Evolutionary conservation across 257 asterid genomes (phyloP), one percentile per base, ranked within the genome.

Genomic region (Solanum chaucha): DNA sequence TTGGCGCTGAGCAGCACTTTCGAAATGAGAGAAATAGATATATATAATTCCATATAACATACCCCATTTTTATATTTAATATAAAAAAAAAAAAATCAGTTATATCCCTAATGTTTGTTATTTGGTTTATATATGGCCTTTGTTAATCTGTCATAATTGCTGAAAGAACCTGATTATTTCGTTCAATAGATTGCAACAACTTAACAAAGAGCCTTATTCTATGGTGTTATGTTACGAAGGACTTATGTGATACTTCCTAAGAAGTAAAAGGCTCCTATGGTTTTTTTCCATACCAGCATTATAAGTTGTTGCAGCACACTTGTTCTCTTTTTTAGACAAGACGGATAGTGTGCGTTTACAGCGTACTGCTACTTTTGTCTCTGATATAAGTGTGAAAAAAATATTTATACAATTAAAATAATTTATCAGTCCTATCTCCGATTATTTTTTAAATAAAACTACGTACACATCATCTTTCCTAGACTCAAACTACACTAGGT

Each of bases 391-490:
- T 58, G 65, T 58, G 65, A 5, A 8, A 58, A 58, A 58, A 20
- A 58, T 58, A 58, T 58, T 20, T 58, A 19, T 58, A 58, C 26
- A 58, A 20, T 7, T 58, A 58, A 58, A 58, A 58, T 44, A 44
- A 44, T 7, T 15, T 58, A 3, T 58, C 67, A 58, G 2, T 20
- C 12, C 8, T 58, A 58, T 58, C 11, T 58, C 67, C 2, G 0
- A 0, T 58, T 58, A 55, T 55, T 55, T 17, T 17, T 58, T 19
- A 19, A 0, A 65, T 24, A 65, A 24, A 15, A 26, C 2, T 11
- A 26, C 5, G 1, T 67, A 12, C 20, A 12, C 1, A 6, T 28
- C 22, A 1, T 8, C 1, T 0, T 22, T 0, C 14, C 24, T 4
- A 3, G 12, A 59, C 28, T 10, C 0, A 3, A 1, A 59, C 11